phyloP scores from a whole-genome alignment of 2,329 filamentous ascomycete species.

The Trichoderma lentiforme region DNA sequence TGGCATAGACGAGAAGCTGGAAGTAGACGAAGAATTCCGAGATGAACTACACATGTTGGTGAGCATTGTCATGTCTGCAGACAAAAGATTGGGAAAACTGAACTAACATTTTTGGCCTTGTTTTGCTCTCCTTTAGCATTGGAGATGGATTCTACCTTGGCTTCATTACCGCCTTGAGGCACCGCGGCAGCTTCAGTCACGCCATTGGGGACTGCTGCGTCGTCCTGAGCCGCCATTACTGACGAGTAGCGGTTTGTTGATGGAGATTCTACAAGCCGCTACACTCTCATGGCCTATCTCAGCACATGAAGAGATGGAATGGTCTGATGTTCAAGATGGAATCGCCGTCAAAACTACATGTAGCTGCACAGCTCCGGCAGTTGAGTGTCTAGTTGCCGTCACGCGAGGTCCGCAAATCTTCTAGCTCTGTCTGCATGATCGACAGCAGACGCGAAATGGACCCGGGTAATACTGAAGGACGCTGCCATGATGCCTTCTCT shows the following conservation, averaged over 20 bases:
- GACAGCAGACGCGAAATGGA: not conserved
- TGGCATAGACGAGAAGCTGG: conserved; percentile 43
- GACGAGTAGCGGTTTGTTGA: not conserved
- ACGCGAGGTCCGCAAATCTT: not conserved
- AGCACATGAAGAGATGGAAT: not conserved
- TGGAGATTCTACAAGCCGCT: conserved; percentile 4
- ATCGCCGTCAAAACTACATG: not conserved
- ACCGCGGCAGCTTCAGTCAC: not conserved
- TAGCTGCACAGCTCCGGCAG: not conserved
- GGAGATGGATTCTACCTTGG: not conserved
- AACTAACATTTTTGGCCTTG: not conserved
- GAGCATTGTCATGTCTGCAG: not conserved
- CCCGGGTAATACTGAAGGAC: not conserved
- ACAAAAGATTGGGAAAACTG: not conserved
- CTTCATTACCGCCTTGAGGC: not conserved
- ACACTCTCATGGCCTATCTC: not conserved
- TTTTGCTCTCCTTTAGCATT: not conserved
- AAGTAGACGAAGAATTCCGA: conserved; percentile 34
- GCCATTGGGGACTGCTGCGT: not conserved
- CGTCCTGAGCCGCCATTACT: conserved; percentile 9
- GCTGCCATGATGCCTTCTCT: not conserved
- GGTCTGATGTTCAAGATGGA: not conserved
- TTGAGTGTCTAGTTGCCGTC: not conserved
- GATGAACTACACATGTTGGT: not conserved
- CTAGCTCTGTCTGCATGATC: conserved; percentile 2